Conservation (phyloP, 2,329 filamentous ascomycete genomes). For the Passalora sequoiae region DNA sequence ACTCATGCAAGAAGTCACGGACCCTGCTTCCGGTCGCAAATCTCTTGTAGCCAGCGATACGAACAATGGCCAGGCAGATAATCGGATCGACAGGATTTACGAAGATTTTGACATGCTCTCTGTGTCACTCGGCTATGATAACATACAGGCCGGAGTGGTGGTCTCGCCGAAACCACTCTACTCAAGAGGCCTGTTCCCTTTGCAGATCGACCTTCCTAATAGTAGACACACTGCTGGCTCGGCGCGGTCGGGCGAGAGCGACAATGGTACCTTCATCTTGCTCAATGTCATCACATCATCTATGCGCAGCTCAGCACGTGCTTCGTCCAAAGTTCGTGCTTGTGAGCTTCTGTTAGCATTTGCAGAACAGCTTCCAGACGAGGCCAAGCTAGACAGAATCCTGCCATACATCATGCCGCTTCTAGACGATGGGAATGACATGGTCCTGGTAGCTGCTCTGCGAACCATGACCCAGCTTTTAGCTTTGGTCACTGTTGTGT, state of each 20-base stretch:
- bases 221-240: slow-evolving; percentile 66
- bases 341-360: slow-evolving; percentile 91
- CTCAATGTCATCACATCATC: slow-evolving; percentile 84
- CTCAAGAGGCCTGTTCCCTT: slow-evolving; percentile 64
- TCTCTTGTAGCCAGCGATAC: slow-evolving; percentile 62
- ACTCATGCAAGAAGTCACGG: slow-evolving; percentile 93
- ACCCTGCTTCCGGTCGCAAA: slow-evolving; percentile 74
- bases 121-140: slow-evolving; percentile 77
- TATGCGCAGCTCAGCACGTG: slow-evolving; percentile 79
- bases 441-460: slow-evolving; percentile 79
- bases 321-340: slow-evolving; percentile 79
- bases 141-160: slow-evolving; percentile 39
- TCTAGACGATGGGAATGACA: slow-evolving; percentile 73
- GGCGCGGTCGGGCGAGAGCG: slow-evolving; percentile 56
- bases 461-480: slow-evolving; percentile 84
- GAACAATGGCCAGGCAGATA: slow-evolving; percentile 82
- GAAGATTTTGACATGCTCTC: slow-evolving; percentile 97
- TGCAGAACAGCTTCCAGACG: slow-evolving; percentile 83
- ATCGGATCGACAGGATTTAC: slow-evolving; percentile 87
- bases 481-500: slow-evolving; percentile 81
- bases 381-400: slow-evolving; percentile 90
- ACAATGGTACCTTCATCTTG: slow-evolving; percentile 91
- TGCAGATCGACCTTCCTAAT: slow-evolving; percentile 81
- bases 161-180: slow-evolving; percentile 28
- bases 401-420: slow-evolving; percentile 83